Evolutionary conservation across 2,329 filamentous ascomycete species (phyloP), one percentile per base, ranked within the genome.

Genomic region (Paraconiothyrium brasiliense): DNA sequence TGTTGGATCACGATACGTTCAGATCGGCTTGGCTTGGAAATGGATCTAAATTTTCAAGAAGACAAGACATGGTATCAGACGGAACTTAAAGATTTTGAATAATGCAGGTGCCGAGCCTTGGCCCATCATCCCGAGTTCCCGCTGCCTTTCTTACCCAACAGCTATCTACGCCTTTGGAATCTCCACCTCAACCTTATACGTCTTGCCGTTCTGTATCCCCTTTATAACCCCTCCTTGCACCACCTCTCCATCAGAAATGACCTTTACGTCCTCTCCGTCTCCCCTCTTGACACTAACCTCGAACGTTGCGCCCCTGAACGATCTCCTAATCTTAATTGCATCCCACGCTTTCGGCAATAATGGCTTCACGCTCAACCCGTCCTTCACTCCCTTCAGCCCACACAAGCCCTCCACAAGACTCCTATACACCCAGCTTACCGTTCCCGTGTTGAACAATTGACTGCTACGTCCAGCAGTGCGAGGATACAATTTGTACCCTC

Each of bases 381-480:
- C 73, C 1, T 74, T 74, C 11, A 84, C 83, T 30, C 85, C 85
- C 11, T 80, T 79, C 41, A 87, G 73, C 0, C 85, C 85, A 62
- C 84, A 87, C 5, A 87, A 71, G 0, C 85, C 84, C 71, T 87
- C 85, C 50, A 86, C 81, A 65, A 87, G 81, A 70, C 80, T 83
- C 10, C 85, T 79, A 71, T 87, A 87, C 2, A 80, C 84, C 85
- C 85, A 87, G 20, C 83, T 83, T 27, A 86, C 82, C 6, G 85
- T 87, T 3, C 85, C 85, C 1, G 85, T 87, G 71, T 87, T 87
- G 76, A 87, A 87, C 16, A 87, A 71, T 71, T 86, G 85, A 66
- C 84, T 86, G 10, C 84, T 86, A 0, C 85, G 81, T 2, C 85
- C 85, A 4, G 85, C 85, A 0, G 85, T 86, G 48, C 51, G 32